Percentiles rank a stretch among this genome's conserved stretches.
phyloP scores from a whole-genome alignment of 495 filamentous ascomycete species.

The Glonium stellatum region DNA sequence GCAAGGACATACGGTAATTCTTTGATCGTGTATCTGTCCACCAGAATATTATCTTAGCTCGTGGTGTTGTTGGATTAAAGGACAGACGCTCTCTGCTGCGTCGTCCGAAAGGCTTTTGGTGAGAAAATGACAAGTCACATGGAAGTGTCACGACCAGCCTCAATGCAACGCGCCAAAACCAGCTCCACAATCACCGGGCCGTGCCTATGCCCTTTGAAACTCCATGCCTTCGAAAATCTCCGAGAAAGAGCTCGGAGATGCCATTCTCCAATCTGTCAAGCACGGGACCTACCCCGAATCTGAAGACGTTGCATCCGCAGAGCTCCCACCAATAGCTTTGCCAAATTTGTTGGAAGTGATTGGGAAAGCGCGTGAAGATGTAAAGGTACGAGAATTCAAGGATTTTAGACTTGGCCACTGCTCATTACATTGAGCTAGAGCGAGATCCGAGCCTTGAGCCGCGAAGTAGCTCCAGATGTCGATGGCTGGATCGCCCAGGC shows the following conservation, averaged over 20 bases:
- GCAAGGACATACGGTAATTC: not conserved
- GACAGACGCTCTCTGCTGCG: too few relatives aligned
- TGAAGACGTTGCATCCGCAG: constrained; percentile 59
- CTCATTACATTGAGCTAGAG: constrained; percentile 39
- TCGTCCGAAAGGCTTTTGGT: too few relatives aligned
- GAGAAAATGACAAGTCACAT: too few relatives aligned
- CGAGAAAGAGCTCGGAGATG: constrained; percentile 48
- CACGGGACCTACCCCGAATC: constrained; percentile 64
- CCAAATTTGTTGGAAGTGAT: constrained; percentile 58
- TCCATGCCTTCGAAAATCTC: constrained; percentile 22
- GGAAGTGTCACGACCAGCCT: not conserved
- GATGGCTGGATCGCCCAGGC: constrained; percentile 79
- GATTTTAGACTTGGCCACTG: not conserved
- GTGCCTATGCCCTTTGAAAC: not conserved
- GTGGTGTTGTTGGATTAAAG: too few relatives aligned
- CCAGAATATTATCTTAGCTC: too few relatives aligned
- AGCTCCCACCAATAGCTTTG: constrained; percentile 52
- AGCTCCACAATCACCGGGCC: not conserved
- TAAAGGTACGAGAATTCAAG: constrained; percentile 50
- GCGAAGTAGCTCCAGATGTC: constrained; percentile 66
- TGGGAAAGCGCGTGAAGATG: constrained; percentile 54
- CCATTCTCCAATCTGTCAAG: constrained; percentile 65
- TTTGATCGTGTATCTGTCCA: not conserved
- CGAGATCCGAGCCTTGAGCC: constrained; percentile 66
- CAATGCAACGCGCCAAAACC: not conserved